phyloP scores from a whole-genome alignment of 2,329 filamentous ascomycete species.

The Pseudogymnoascus sp. region DNA sequence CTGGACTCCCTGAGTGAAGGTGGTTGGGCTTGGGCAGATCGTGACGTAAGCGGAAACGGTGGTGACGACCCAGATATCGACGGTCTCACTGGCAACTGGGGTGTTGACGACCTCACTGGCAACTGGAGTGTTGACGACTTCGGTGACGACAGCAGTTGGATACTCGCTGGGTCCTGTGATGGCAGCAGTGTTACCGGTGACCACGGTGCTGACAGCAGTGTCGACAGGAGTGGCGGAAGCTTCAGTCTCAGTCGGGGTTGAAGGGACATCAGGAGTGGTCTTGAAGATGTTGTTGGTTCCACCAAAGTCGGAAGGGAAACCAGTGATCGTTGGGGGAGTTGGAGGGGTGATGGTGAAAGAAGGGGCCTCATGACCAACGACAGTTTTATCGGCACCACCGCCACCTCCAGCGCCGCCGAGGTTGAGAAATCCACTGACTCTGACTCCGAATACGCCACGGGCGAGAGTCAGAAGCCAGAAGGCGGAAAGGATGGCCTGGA shows the following conservation, averaged over 20 bases:
- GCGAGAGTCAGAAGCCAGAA: constrained; percentile 25
- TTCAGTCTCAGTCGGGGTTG: constrained; percentile 48
- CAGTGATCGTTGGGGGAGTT: constrained; percentile 30
- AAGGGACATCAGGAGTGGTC: constrained; percentile 39
- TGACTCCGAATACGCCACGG: constrained; percentile 10
- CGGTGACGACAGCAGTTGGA: constrained; percentile 18
- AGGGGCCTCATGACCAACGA: background rate
- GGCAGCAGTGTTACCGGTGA: constrained; percentile 10
- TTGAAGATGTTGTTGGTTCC: constrained; percentile 22
- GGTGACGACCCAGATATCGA: constrained; percentile 6
- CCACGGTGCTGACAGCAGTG: constrained; percentile 11
- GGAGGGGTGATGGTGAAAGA: constrained; percentile 36
- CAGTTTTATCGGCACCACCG: constrained; percentile 30
- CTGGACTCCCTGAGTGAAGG: constrained; percentile 33
- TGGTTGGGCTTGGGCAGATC: constrained; percentile 42
- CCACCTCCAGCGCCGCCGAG: constrained; percentile 14
- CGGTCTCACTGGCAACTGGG: background rate
- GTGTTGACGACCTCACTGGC: background rate
- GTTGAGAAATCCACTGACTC: constrained; percentile 15
- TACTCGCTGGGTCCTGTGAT: constrained; percentile 7
- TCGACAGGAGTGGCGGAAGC: constrained; percentile 17
- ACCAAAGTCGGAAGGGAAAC: constrained; percentile 35
- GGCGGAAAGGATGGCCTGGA: constrained; percentile 23
- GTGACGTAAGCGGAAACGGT: constrained; percentile 39
- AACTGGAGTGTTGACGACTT: background rate